phyloP scores from a whole-genome alignment of 1,284 basidiomycete genomes.

The Cutaneotrichosporon daszewskae region DNA sequence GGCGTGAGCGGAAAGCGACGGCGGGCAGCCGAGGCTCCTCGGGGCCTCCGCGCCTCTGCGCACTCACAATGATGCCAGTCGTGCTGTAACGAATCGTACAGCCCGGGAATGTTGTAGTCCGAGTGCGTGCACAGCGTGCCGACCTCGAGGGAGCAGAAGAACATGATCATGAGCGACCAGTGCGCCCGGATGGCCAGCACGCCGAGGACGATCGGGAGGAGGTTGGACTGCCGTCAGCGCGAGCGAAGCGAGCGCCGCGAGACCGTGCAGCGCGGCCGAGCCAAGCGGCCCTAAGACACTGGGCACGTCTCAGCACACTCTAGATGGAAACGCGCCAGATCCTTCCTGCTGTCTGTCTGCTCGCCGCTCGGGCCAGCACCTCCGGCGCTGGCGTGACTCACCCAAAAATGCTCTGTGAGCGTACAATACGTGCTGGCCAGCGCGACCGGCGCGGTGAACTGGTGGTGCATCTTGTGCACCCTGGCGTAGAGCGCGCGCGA shows the following conservation, averaged over 20 bases:
- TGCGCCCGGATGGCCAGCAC: constrained; percentile 11
- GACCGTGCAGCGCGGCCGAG: too few species aligned
- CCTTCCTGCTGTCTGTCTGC: too few species aligned
- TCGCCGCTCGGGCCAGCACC: too few species aligned
- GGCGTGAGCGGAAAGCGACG: constrained; percentile 2
- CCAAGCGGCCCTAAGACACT: too few species aligned
- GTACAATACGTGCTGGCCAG: constrained; percentile 17
- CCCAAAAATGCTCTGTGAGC: constrained; percentile 15
- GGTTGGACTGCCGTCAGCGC: constrained; percentile 12
- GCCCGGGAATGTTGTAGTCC: constrained; percentile 19
- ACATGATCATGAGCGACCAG: constrained; percentile 15
- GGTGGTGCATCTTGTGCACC: constrained; percentile 19
- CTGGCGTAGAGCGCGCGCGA: constrained; percentile 7
- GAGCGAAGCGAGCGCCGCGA: too few species aligned
- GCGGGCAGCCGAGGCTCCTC: too few species aligned
- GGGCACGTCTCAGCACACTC: too few species aligned
- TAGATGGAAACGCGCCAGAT: too few species aligned
- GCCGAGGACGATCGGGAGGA: constrained; percentile 13
- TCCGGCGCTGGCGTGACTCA: too few species aligned
- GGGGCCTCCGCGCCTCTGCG: too few species aligned
- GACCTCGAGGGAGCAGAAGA: constrained; percentile 14
- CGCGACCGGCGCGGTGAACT: constrained; percentile 18
- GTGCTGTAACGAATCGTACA: constrained; percentile 17
- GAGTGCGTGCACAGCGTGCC: constrained; percentile 19
- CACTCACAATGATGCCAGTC: constrained; percentile 21